phyloP scores from a whole-genome alignment of 352 stramenopile species.

The Globisporangium polare region DNA sequence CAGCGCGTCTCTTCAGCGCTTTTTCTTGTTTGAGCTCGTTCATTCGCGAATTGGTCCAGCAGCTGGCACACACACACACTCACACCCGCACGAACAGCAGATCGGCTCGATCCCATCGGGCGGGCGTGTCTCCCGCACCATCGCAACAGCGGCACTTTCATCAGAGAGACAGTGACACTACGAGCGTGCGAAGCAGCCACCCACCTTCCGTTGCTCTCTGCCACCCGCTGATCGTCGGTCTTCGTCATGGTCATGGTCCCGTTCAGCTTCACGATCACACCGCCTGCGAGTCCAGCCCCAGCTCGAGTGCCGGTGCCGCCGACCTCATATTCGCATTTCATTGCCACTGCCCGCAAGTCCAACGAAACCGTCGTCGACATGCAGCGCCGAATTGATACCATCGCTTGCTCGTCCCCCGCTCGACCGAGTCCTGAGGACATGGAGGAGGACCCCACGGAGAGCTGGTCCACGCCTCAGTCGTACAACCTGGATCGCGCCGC shows the following conservation, averaged over 20 bases:
- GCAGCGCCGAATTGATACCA: slow-evolving; percentile 9
- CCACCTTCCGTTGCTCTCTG: not conserved
- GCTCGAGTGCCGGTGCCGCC: too few relatives aligned
- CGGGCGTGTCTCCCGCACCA: not conserved
- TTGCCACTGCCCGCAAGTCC: not conserved
- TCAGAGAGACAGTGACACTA: not conserved
- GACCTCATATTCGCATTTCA: slow-evolving; percentile 3
- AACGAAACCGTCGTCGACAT: slow-evolving; percentile 3
- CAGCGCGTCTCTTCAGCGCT: not conserved
- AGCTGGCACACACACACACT: not conserved
- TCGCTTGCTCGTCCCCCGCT: not conserved
- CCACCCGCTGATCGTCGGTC: not conserved
- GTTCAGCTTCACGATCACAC: slow-evolving; percentile 20
- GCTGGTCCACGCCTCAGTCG: slow-evolving; percentile 9
- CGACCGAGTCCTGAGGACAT: not conserved
- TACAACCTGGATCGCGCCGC: slow-evolving; percentile 13
- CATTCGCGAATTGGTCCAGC: not conserved
- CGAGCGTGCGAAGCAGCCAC: too few relatives aligned
- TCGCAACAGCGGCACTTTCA: not conserved
- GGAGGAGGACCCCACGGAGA: not conserved
- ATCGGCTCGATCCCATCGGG: not conserved
- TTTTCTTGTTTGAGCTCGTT: not conserved
- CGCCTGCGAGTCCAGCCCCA: slow-evolving; percentile 2
- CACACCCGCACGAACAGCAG: not conserved
- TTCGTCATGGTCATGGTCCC: slow-evolving; percentile 6